A percentile compares a stretch with the other conserved stretches of the same genome.
Conservation (phyloP, 1,139 yeast genomes). For the Arxiozyma telluris region DNA sequence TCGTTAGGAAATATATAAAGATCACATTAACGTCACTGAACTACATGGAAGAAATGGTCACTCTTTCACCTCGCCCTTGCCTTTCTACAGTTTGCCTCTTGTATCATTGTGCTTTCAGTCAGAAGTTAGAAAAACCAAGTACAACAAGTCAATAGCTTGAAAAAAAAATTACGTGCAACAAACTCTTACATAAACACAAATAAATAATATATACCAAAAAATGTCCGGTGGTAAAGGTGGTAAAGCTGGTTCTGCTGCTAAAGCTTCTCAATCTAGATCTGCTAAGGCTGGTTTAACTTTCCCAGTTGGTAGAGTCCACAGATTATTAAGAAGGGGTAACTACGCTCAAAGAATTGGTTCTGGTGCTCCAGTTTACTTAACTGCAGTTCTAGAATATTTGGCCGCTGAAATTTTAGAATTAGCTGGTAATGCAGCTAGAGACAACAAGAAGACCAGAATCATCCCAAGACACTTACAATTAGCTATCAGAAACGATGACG, state of each 20-base stretch:
- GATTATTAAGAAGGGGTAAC: constrained; percentile 95
- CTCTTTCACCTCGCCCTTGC: not conserved
- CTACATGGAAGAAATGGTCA: not conserved
- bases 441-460: constrained; percentile 95
- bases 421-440: constrained; percentile 99
- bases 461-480: constrained; percentile 97
- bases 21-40: too few species aligned
- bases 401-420: constrained; percentile 96
- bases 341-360: constrained; percentile 99
- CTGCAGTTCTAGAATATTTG: constrained; percentile 92
- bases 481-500: constrained; percentile 98
- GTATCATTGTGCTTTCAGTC: not conserved
- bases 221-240: constrained; percentile 99
- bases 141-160: not conserved
- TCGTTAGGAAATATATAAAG: not conserved
- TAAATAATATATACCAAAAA: constrained; percentile 23
- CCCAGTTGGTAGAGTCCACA: constrained; percentile 99
- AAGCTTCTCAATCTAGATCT: constrained; percentile 95
- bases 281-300: constrained; percentile 97
- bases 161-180: too few species aligned
- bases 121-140: not conserved
- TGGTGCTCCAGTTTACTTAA: constrained; percentile 93
- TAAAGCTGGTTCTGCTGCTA: constrained; percentile 86
- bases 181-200: constrained; percentile 6
- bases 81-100: not conserved